phyloP scores from a whole-genome alignment of 2,329 filamentous ascomycete species.

The Chalaropsis thielavioides region DNA sequence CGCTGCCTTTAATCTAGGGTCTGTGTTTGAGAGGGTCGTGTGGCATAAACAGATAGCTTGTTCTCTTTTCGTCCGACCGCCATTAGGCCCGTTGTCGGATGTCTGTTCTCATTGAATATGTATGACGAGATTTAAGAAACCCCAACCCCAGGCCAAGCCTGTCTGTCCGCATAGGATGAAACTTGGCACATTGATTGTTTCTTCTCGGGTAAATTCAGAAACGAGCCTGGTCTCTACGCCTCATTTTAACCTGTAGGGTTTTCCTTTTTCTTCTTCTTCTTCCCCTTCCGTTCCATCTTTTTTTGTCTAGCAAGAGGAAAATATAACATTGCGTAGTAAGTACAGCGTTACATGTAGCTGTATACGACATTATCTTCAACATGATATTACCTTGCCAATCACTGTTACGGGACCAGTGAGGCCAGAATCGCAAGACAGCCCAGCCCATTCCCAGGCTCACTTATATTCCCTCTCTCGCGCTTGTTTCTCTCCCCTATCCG shows the following conservation, averaged over 20 bases:
- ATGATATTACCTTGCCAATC: background rate
- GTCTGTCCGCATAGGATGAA: background rate
- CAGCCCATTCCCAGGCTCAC: background rate
- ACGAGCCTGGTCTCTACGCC: background rate
- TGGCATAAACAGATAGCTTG: background rate
- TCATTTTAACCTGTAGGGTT: background rate
- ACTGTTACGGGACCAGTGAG: background rate
- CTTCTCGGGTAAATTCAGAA: background rate
- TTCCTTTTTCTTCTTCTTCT: background rate
- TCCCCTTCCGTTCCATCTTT: too few species aligned
- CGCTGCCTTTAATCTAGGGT: background rate
- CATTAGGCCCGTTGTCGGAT: background rate
- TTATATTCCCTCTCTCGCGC: background rate
- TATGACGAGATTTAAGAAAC: background rate
- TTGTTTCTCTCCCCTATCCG: background rate
- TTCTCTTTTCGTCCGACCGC: background rate
- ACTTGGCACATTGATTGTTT: background rate
- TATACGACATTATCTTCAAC: background rate
- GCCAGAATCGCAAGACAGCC: background rate
- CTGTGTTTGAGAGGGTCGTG: background rate
- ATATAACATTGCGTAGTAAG: too few species aligned
- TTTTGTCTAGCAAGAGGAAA: background rate
- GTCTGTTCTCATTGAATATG: conserved; percentile 4
- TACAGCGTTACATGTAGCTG: background rate
- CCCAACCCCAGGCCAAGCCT: background rate